Base-by-base conservation (phyloP, 495 filamentous ascomycete species). In the Aspergillus wentii region DNA sequence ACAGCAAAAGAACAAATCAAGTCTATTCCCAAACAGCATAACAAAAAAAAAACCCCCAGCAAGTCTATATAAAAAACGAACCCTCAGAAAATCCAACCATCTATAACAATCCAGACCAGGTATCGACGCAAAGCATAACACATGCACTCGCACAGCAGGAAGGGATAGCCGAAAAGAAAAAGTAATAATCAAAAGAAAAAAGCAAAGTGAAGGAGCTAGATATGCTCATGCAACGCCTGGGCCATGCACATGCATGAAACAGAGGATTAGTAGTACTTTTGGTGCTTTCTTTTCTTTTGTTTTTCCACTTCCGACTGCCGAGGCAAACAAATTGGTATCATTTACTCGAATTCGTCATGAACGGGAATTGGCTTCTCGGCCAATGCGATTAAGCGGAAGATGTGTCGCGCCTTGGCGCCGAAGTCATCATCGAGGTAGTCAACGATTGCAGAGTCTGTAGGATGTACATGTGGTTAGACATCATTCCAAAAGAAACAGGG, bases 341-440 rank as follows among this genome's bases (percentile, higher is more conserved):
- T 34, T 47, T 56, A 59, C 44, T 64, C 58, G 35, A 63, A 66
- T 32, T 66, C 53, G 39, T 72, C 67, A 29, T 66, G 63, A 32
- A 73, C 70, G 5, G 72, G 65, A 28, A 74, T 64, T 4, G 72
- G 72, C 47, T 71, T 69, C 55, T 76, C 72, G 31, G 59, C 69
- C 45, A 76, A 51, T 2, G 69, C 71, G 47, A 54, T 57, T n/a
- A 76, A 54, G 4, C 72, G 71, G 60, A 76, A 76, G 29, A 76
- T 70, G 52, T 76, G 72, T 16, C 72, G 60, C 14, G 57, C 63
- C 44, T 68, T 67, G 26, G 56, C 62, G 25, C 65, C 59, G 32
- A 57, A 53, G 20, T 72, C 65, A 7, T 68, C 63, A 41, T 71
- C 66, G 21, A 74, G 49, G 49, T 74, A 76, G 45, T 76, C 72